Evolutionary conservation across 1,284 basidiomycete genomes (phyloP).

Genomic region (Mycosarcoma maydis): DNA sequence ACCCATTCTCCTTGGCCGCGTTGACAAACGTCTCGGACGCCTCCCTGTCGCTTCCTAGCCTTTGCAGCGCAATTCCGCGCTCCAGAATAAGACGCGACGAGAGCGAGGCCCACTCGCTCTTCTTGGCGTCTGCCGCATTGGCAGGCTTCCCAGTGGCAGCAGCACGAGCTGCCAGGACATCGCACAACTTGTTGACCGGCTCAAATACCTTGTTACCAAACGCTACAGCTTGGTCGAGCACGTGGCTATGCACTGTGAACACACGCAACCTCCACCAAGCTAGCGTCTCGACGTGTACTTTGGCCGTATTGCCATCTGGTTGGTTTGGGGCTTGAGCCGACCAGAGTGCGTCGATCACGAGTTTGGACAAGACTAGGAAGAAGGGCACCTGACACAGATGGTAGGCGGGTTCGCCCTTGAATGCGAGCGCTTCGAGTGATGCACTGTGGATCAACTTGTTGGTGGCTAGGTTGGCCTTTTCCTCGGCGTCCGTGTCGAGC

Average conservation of each 20-base stretch:
- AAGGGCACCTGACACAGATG: conserved; percentile 80
- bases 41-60: conserved; percentile 77
- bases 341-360: conserved; percentile 73
- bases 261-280: conserved; percentile 80
- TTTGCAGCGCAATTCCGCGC: conserved; percentile 81
- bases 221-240: conserved; percentile 85
- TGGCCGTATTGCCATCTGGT: not conserved
- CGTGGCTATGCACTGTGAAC: conserved; percentile 79
- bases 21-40: conserved; percentile 83
- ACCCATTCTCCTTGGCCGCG: conserved; percentile 79
- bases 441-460: conserved; percentile 71
- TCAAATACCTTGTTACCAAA: conserved; percentile 71
- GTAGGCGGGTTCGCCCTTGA: conserved; percentile 92
- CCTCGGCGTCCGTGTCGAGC: conserved; percentile 69
- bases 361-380: conserved; percentile 80
- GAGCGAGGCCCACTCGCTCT: conserved; percentile 72
- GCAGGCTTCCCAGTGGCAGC: conserved; percentile 57
- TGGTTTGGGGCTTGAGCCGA: not conserved
- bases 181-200: conserved; percentile 71
- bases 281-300: conserved; percentile 34
- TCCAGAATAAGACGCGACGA: conserved; percentile 80
- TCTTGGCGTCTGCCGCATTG: not conserved
- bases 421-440: conserved; percentile 80
- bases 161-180: conserved; percentile 44
- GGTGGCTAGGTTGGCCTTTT: conserved; percentile 34